Base-by-base conservation (phyloP, 2,329 filamentous ascomycete genomes). In the Emmonsia crescens region DNA sequence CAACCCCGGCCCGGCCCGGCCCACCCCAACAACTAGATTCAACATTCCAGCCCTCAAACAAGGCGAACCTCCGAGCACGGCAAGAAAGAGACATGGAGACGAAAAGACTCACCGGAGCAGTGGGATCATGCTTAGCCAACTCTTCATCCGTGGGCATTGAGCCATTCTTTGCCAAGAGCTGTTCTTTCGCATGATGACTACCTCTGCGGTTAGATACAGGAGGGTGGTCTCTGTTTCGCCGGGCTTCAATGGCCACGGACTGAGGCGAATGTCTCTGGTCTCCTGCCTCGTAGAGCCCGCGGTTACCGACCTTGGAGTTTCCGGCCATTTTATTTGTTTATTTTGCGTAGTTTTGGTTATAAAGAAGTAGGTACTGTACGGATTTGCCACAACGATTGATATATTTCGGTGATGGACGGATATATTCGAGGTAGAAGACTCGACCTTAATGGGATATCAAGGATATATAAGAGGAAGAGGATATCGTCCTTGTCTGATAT, bases 171-270 rank as follows among this genome's bases (percentile, higher is more conserved):
- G 16, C 46, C 31, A 38, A 9, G 38, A 60, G 57, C 57, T 64
- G 62, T 52, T 66, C 65, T 61, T 60, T 62, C 2, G 1, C 27
- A 58, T 66, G 65, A 2, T 48, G 49, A n/a, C 65, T 65, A 12
- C 64, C 63, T 51, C 63, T 38, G 33, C 63, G 55, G 55, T 57
- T 65, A 3, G 65, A 66, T 4, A n/a, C 54, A 24, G 81, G 73
- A 73, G 87, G 80, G 68, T 90, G 89, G 77, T 93, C 87, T 64
- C 91, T 78, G 77, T 84, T 94, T 63, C 85, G 81, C 59, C 83
- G 77, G 24, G 80, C 78, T 69, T 84, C 79, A 52, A 76, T 70
- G 59, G 78, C 66, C 64, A 82, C 77, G 1, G 82, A 79, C 63
- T 82, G 72, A 64, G 83, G 82, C 64, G 76, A 72, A 73, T 85